Conservation (phyloP, 2,329 filamentous ascomycete species). For the Aspergillus chevalieri region DNA sequence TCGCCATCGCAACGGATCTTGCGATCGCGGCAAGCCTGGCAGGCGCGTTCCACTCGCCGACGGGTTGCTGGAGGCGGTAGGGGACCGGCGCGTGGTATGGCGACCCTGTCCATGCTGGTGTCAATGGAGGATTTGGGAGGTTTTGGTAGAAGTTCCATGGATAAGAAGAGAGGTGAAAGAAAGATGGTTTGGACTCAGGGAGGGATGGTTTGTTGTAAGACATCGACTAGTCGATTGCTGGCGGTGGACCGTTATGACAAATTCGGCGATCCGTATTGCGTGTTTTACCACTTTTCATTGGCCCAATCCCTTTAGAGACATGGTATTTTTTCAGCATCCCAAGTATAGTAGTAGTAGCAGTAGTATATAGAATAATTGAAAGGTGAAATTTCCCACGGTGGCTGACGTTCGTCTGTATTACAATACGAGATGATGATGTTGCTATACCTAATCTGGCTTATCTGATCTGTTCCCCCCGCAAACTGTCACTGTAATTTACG, state of each 20-base stretch:
- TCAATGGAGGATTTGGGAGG: conserved; percentile 4
- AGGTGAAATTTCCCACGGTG: too few relatives aligned
- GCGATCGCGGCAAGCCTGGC: conserved; percentile 40
- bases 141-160: conserved; percentile 7
- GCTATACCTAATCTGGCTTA: too few relatives aligned
- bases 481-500: background rate
- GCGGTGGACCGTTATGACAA: background rate
- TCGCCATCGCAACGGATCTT: conserved; percentile 44
- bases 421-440: too few relatives aligned
- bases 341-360: too few relatives aligned
- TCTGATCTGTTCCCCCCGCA: too few relatives aligned
- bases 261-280: background rate
- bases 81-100: conserved; percentile 22
- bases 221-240: too few relatives aligned
- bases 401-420: too few relatives aligned
- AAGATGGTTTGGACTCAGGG: background rate
- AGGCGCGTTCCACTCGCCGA: conserved; percentile 33
- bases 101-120: conserved; percentile 19
- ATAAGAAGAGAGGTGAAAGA: conserved; percentile 2
- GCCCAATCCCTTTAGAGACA: too few relatives aligned
- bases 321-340: too few relatives aligned
- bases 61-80: conserved; percentile 17
- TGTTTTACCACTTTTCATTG: background rate
- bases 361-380: too few relatives aligned
- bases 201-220: background rate